Percentiles rank a stretch among this genome's conserved stretches.
These are phyloP conservation scores for Ophiostoma himal-ulmi DNA, from an alignment of 2,329 filamentous ascomycete genomes.

Conservation along the genomic window DNA sequence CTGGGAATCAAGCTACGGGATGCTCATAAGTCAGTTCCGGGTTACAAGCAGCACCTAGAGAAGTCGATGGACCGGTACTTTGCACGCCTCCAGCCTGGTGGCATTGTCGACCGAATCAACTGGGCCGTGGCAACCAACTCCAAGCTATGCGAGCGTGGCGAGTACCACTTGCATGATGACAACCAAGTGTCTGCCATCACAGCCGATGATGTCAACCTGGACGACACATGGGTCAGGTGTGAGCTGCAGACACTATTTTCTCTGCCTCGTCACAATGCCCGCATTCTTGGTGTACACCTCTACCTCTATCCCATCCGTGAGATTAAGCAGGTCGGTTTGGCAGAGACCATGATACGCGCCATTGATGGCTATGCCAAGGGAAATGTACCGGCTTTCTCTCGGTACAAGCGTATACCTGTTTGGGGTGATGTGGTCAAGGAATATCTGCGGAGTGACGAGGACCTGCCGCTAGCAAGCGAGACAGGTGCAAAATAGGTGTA, in stretches of 20 bases:
- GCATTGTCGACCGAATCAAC: constrained; percentile 24
- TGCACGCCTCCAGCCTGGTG: constrained; percentile 17
- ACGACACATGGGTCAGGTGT: constrained; percentile 24
- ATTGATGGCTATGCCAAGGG: constrained; percentile 23
- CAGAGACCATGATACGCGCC: constrained; percentile 19
- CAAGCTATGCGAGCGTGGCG: constrained; percentile 23
- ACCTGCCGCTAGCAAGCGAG: background rate
- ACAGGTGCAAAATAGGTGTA: background rate
- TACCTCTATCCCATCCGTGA: constrained; percentile 24
- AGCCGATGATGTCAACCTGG: constrained; percentile 14
- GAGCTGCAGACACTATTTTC: constrained; percentile 23
- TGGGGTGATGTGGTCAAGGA: constrained; percentile 23
- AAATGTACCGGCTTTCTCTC: constrained; percentile 21
- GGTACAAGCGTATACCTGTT: constrained; percentile 23
- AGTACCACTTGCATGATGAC: constrained; percentile 23
- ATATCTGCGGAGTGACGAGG: constrained; percentile 21
- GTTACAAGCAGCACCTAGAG: constrained; percentile 25
- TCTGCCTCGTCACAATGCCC: constrained; percentile 15
- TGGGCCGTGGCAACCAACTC: constrained; percentile 23
- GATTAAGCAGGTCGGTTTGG: constrained; percentile 22
- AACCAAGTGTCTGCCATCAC: constrained; percentile 10
- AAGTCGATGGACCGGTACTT: constrained; percentile 25
- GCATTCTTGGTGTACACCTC: constrained; percentile 22
- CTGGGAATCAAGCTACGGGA: constrained; percentile 23
- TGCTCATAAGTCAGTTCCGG: constrained; percentile 21